These are phyloP conservation scores for Thraustochytrium striatum DNA, from an alignment of 352 stramenopile species.

Conservation along the genomic window DNA sequence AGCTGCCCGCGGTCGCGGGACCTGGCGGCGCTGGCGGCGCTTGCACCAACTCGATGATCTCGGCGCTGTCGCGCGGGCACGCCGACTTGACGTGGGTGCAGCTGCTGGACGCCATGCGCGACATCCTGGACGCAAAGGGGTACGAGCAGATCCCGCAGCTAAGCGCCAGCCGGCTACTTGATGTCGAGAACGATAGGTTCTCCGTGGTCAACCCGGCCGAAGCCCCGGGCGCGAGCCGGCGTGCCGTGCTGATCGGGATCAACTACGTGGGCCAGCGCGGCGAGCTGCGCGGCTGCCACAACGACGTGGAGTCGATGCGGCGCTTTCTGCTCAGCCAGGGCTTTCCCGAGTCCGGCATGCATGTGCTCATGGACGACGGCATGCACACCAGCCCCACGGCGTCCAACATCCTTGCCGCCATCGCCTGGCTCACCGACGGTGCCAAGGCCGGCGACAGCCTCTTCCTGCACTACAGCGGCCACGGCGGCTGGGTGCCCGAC, in stretches of 20 bases:
- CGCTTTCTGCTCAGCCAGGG: conserved; percentile 36
- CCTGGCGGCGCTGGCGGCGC: conserved; percentile 31
- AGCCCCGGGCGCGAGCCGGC: background rate
- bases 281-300: conserved; percentile 26
- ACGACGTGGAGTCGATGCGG: conserved; percentile 28
- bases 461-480: conserved; percentile 52
- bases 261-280: background rate
- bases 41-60: conserved; percentile 28
- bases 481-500: conserved; percentile 40
- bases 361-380: conserved; percentile 51
- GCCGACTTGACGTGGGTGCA: conserved; percentile 27
- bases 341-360: conserved; percentile 49
- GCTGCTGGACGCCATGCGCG: conserved; percentile 13
- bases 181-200: background rate
- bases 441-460: conserved; percentile 47
- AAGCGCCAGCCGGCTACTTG: background rate
- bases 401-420: conserved; percentile 38
- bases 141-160: conserved; percentile 49
- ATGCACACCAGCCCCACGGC: conserved; percentile 35
- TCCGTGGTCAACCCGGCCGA: conserved; percentile 24
- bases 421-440: conserved; percentile 51
- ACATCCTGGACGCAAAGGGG: conserved; percentile 33
- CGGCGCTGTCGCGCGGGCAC: background rate
- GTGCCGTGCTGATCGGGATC: conserved; percentile 40
- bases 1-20: conserved; percentile 18